A percentile compares a stretch with the other conserved stretches of the same genome.
phyloP scores from a whole-genome alignment of 1,139 yeast genomes.

The Torulaspora globosa region DNA sequence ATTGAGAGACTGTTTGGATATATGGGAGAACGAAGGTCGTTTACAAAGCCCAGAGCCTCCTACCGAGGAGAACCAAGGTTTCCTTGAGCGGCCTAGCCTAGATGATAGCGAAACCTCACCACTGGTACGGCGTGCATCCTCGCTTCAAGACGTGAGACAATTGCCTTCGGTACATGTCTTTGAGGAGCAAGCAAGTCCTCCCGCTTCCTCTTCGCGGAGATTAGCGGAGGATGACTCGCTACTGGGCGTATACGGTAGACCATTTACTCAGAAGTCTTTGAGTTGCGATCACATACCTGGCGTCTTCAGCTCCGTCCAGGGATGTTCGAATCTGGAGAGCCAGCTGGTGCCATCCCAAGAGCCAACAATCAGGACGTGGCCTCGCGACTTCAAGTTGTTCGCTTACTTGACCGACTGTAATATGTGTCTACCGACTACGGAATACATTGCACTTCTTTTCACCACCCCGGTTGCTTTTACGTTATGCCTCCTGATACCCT shows the following conservation, averaged over 20 bases:
- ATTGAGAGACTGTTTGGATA: conserved; percentile 28
- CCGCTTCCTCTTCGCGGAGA: conserved; percentile 3
- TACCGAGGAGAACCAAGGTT: conserved; percentile 7
- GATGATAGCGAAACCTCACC: conserved; percentile 10
- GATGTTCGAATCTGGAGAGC: not conserved
- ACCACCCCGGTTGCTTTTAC: conserved; percentile 22
- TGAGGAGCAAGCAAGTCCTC: conserved; percentile 5
- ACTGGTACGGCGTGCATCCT: conserved; percentile 11
- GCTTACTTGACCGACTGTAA: conserved; percentile 10
- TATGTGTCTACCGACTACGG: conserved; percentile 14
- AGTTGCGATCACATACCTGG: conserved; percentile 23
- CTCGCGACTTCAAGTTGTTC: conserved; percentile 8
- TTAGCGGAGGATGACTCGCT: not conserved
- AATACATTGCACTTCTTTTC: conserved; percentile 18
- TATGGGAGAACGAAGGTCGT: conserved; percentile 30
- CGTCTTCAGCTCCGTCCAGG: conserved; percentile 3
- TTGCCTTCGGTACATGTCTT: conserved; percentile 4
- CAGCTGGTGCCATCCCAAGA: conserved; percentile 1
- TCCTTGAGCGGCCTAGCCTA: conserved; percentile 8
- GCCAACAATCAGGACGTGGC: conserved; percentile 6
- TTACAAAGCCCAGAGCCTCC: conserved; percentile 8
- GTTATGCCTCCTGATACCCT: conserved; percentile 19
- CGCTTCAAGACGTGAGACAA: conserved; percentile 10
- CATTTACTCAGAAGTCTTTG: conserved; percentile 16
- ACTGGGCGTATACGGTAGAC: conserved; percentile 10